phyloP scores from a whole-genome alignment of 805 yeast genomes.

The Brettanomyces sp. region DNA sequence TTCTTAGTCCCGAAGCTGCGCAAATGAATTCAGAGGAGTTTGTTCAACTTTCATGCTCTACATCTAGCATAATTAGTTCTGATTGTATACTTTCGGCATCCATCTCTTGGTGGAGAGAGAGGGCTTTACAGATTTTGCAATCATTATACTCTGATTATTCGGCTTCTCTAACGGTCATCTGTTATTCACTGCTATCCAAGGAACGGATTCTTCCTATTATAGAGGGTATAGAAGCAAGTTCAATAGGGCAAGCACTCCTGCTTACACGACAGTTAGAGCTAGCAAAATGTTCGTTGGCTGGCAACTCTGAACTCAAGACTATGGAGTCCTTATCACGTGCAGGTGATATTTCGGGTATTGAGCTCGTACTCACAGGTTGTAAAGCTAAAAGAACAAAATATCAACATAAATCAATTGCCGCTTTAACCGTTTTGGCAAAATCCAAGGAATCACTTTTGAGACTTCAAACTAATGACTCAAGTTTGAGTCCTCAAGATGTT shows the following conservation, averaged over 20 bases:
- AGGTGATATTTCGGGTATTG: conserved; percentile 47
- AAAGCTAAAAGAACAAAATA: conserved; percentile 80
- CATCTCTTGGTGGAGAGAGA: conserved; percentile 66
- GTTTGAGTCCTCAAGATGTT: conserved; percentile 43
- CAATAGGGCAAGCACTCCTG: conserved; percentile 27
- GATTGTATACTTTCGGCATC: conserved; percentile 32
- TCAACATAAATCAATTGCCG: conserved; percentile 63
- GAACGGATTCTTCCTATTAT: conserved; percentile 25
- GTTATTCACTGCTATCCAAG: conserved; percentile 31
- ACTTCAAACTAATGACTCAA: conserved; percentile 7
- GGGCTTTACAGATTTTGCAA: conserved; percentile 56
- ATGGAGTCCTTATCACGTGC: conserved; percentile 47
- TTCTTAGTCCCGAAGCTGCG: conserved; percentile 12
- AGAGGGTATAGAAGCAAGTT: conserved; percentile 23
- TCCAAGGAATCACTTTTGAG: conserved; percentile 24
- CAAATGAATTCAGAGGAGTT: conserved; percentile 16
- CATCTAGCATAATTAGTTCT: conserved; percentile 3
- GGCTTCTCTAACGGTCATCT: conserved; percentile 29
- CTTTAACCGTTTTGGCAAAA: conserved; percentile 69
- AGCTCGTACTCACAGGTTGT: conserved; percentile 73
- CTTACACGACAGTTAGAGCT: conserved; percentile 53
- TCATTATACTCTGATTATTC: conserved; percentile 59
- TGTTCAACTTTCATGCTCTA: conserved; percentile 9
- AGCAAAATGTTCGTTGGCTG: conserved; percentile 54
- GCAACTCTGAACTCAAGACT: conserved; percentile 55